Base-by-base conservation (phyloP, 305 asterid species). In the Ruellia speciosa region DNA sequence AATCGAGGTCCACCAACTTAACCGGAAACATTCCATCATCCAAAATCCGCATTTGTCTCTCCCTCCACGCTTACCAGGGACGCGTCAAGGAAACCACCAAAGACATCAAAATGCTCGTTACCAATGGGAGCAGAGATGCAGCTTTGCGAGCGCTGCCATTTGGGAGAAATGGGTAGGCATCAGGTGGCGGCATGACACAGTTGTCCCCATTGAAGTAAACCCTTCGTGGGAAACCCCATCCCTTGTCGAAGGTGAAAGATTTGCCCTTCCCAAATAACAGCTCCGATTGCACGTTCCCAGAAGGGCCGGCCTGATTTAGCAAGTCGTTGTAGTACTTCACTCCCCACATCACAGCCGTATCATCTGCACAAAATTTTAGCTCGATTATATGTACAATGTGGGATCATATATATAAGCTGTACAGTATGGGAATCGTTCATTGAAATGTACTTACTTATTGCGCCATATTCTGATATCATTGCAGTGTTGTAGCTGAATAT, bases 151-250 rank as follows among this genome's bases (percentile, higher is more conserved):
- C 10, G 16, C 73, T 13, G 6, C 61, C 59, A 31, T 67, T 75
- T 2, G 81, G 85, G 49, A 81, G 49, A 67, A 43, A 63, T 0
- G 90, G 89, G 60, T 79, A 77, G 9, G 52, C 58, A 54, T 77
- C 75, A 0, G 88, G 82, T 17, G 76, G 77, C n/a, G 92, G 84
- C 82, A 83, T 83, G 2, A 77, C 81, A 56, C 87, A 84, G 5
- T 60, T 65, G 18, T 80, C 85, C 0, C 84, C 89, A 13, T 84
- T 84, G 69, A 81, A 81, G 64, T 77, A 79, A 14, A 77, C 34
- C 54, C 72, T 67, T 20, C 68, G 63, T 0, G 89, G 94, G 62
- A 84, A 81, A 31, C 75, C 85, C 87, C 94, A 84, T 12, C 94
- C 89, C 17, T 72, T 58, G 0, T 74, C 75, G 15, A 81, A 77